Base-by-base conservation (phyloP, 108 stramenopile species). In the Conticribra weissflogii region DNA sequence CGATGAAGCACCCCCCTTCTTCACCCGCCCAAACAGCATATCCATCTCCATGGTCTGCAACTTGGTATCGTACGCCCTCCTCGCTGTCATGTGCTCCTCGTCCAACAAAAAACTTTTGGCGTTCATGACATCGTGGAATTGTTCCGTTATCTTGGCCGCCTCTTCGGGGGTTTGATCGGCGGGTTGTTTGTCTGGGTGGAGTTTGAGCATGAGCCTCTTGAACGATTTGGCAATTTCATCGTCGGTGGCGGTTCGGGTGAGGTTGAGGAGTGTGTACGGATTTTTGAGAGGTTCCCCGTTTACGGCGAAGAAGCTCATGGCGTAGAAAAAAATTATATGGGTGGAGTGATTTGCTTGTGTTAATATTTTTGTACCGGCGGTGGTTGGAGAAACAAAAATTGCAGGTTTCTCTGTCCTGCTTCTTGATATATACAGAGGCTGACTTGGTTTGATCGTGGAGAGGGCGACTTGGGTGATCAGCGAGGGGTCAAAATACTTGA, bases 101-200 rank as follows among this genome's bases (percentile, higher is more conserved):
- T 76, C 79, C 21, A 81, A 28, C 16, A 81, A 56, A 53, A 81
- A 81, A 15, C 32, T 33, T 36, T 69, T 74, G 63, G 79, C 79
- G 23, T 69, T 67, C 74, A 70, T 80, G 15, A 80, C 74, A 57
- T 69, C 51, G 54, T 80, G 79, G 28, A 80, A 76, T 21, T 54
- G 46, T 34, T 46, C 33, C 5, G 73, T 28, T 29, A 71, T 31
- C 29, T 47, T 46, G 7, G 60, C 79, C n/a, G 74, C 68, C 56
- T 76, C 75, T 54, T 68, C 67, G 47, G 50, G 75, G 30, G 72
- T 61, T 59, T 72, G 74, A 31, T 83, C 79, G 24, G 68, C 65
- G 5, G 68, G 71, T 59, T 90, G 89, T 66, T 90, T 90, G 63
- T 90, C 91, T 1, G 90, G 91, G 63, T 92, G 91, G 49, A 85